A percentile compares a stretch with the other conserved stretches of the same genome.
These are phyloP conservation scores for Uncinocarpus reesii DNA, from an alignment of 2,329 filamentous ascomycete species.

Conservation along the genomic window DNA sequence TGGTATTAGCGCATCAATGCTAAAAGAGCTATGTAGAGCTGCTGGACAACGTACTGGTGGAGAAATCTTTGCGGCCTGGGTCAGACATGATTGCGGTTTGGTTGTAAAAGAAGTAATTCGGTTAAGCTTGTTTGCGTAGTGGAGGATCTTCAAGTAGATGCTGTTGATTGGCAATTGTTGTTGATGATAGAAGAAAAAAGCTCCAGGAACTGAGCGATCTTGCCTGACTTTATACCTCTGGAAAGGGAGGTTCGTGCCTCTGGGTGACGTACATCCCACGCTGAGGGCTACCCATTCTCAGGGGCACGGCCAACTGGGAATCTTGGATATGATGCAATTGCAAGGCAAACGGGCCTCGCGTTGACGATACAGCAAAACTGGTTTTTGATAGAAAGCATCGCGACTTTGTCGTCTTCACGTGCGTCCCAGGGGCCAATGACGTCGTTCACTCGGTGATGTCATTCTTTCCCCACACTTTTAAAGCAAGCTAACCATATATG, in stretches of 20 bases:
- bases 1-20: constrained; percentile 17
- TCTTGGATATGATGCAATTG: constrained; percentile 11
- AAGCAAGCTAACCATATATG: no score
- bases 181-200: neutral
- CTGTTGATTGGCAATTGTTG: neutral
- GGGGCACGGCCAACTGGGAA: constrained; percentile 7
- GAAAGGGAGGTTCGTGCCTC: neutral
- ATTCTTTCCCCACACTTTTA: no score
- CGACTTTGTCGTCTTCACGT: no score
- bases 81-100: constrained; percentile 47
- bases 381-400: no score
- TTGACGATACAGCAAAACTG: neutral
- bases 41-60: constrained; percentile 33
- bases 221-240: constrained; percentile 8
- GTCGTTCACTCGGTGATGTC: no score
- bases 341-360: neutral
- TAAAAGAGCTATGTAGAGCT: neutral
- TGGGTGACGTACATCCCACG: neutral
- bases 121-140: neutral
- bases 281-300: neutral
- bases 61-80: constrained; percentile 51
- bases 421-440: no score
- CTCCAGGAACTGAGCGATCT: neutral
- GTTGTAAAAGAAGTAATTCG: neutral
- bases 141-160: no score